Conservation (phyloP, 2,329 filamentous ascomycete species). For the Penicillium rolfsii region DNA sequence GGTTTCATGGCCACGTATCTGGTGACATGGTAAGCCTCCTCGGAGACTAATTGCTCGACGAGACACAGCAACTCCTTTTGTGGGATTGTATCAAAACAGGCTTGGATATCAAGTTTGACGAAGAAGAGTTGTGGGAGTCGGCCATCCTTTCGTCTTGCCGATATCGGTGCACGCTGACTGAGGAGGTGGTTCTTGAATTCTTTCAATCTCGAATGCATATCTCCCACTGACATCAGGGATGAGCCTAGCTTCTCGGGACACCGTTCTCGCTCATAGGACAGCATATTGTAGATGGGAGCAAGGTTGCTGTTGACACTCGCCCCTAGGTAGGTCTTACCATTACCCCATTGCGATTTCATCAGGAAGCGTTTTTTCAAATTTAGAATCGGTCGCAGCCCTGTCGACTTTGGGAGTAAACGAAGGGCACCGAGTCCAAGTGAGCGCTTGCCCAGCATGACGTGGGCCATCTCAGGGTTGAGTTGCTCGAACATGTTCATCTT, state of each 20-base stretch:
- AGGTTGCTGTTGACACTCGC: constrained; percentile 72
- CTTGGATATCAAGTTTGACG: constrained; percentile 87
- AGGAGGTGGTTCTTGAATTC: constrained; percentile 60
- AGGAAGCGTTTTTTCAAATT: constrained; percentile 73
- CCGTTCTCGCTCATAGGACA: constrained; percentile 73
- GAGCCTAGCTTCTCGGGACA: constrained; percentile 70
- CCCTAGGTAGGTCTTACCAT: constrained; percentile 54
- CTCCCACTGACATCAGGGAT: constrained; percentile 77
- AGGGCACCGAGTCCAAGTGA: constrained; percentile 76
- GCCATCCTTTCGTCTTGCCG: not conserved
- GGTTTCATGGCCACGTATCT: constrained; percentile 75
- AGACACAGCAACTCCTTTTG: constrained; percentile 73
- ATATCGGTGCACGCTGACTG: constrained; percentile 1
- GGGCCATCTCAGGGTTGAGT: constrained; percentile 62
- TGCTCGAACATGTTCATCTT: constrained; percentile 79
- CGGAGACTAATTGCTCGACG: constrained; percentile 60
- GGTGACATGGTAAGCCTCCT: constrained; percentile 68
- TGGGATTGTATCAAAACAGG: constrained; percentile 94
- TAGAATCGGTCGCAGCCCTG: constrained; percentile 78
- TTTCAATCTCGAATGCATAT: constrained; percentile 75
- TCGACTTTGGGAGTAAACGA: constrained; percentile 78
- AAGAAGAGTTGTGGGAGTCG: constrained; percentile 69
- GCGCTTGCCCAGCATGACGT: constrained; percentile 62
- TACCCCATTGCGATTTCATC: constrained; percentile 53
- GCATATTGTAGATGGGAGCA: constrained; percentile 71